phyloP scores from a whole-genome alignment of 2,329 filamentous ascomycete species.

The Passalora sequoiae region DNA sequence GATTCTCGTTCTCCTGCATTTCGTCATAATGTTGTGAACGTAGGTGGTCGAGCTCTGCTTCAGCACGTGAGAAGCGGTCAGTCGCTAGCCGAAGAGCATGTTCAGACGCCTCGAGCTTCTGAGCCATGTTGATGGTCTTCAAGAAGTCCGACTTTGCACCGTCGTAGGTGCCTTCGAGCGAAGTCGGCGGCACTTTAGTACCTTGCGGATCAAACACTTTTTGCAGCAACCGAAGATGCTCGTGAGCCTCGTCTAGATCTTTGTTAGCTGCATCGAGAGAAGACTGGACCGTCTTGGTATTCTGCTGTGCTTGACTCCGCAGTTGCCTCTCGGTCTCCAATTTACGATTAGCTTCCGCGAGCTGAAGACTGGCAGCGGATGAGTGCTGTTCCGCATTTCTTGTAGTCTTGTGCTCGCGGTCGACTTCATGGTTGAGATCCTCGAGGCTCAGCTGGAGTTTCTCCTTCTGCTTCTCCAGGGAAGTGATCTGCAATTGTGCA shows the following conservation, averaged over 20 bases:
- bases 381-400: constrained; percentile 85
- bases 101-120: constrained; percentile 82
- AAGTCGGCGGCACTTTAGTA: constrained; percentile 40
- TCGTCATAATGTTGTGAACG: constrained; percentile 69
- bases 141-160: constrained; percentile 63
- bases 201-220: constrained; percentile 76
- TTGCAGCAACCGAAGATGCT: constrained; percentile 74
- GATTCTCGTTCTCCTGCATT: constrained; percentile 58
- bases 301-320: constrained; percentile 77
- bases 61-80: constrained; percentile 74
- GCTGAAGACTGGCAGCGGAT: constrained; percentile 71
- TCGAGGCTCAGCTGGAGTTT: constrained; percentile 84
- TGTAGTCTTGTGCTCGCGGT: constrained; percentile 81
- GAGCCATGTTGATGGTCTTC: constrained; percentile 67
- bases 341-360: constrained; percentile 83
- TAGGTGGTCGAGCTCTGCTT: constrained; percentile 73
- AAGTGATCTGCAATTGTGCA: constrained; percentile 72
- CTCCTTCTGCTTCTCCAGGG: constrained; percentile 89
- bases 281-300: constrained; percentile 72
- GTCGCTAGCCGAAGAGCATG: constrained; percentile 79
- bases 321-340: constrained; percentile 87
- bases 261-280: constrained; percentile 73
- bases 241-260: constrained; percentile 74
- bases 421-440: constrained; percentile 87
- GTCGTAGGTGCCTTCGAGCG: constrained; percentile 51